phyloP scores from a whole-genome alignment of 2,329 filamentous ascomycete species.

The Penicillium oxalicum region DNA sequence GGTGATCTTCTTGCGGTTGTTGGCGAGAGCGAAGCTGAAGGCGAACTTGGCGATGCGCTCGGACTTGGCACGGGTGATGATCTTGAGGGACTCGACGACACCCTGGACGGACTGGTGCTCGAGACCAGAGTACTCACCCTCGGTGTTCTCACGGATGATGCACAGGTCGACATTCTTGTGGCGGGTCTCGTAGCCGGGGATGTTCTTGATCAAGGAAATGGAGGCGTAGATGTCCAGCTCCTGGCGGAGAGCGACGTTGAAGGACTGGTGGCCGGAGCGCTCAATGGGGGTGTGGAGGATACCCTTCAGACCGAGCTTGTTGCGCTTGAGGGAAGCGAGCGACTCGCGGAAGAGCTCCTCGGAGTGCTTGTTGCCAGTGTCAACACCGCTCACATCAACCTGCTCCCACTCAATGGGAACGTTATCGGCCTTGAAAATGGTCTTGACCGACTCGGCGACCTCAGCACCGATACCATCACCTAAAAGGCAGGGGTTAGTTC shows the following conservation, averaged over 20 bases:
- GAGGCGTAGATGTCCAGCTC: slow-evolving; percentile 99
- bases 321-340: slow-evolving; percentile 90
- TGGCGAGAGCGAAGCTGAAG: slow-evolving; percentile 94
- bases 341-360: slow-evolving; percentile 95
- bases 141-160: slow-evolving; percentile 99
- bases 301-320: slow-evolving; percentile 98
- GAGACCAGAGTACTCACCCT: slow-evolving; percentile 98
- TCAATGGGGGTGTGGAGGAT: slow-evolving; percentile 97
- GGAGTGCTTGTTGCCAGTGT: slow-evolving; percentile 75
- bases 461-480: slow-evolving; percentile 96
- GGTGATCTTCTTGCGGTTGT: slow-evolving; percentile 98
- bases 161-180: slow-evolving; percentile 96
- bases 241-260: slow-evolving; percentile 98
- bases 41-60: slow-evolving; percentile 99
- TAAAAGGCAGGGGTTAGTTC: slow-evolving; percentile 26
- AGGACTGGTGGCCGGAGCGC: slow-evolving; percentile 94
- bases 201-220: slow-evolving; percentile 98
- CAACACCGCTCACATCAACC: slow-evolving; percentile 88
- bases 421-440: slow-evolving; percentile 99
- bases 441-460: slow-evolving; percentile 96
- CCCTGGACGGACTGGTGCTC: slow-evolving; percentile 97
- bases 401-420: slow-evolving; percentile 99
- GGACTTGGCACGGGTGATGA: slow-evolving; percentile 97
- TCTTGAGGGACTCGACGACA: slow-evolving; percentile 98
- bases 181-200: slow-evolving; percentile 94